Conservation (phyloP, 495 filamentous ascomycete species). For the Hypoxylon cercidicola region DNA sequence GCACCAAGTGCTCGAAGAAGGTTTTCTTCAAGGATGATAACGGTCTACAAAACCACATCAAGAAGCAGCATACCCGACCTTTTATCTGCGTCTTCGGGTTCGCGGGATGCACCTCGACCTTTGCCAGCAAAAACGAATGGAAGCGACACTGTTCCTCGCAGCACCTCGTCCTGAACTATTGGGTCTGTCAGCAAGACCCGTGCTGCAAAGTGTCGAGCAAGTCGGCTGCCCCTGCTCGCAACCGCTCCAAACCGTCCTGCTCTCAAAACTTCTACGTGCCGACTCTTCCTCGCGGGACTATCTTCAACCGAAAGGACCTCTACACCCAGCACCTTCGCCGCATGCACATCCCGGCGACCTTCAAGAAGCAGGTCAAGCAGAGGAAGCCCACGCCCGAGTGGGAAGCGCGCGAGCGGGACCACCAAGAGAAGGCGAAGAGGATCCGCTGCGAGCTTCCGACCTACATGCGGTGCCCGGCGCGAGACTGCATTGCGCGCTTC, state of each 20-base stretch:
- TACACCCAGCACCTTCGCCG: conserved; percentile 89
- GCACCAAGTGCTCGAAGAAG: conserved; percentile 41
- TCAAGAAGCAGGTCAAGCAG: conserved; percentile 54
- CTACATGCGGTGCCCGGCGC: conserved; percentile 71
- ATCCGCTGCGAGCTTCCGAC: conserved; percentile 69
- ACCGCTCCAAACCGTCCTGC: conserved; percentile 42
- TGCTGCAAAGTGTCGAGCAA: conserved; percentile 61
- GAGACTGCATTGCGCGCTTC: conserved; percentile 67
- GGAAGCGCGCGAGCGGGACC: conserved; percentile 55
- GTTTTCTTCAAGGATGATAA: conserved; percentile 52
- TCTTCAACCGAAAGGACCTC: conserved; percentile 93
- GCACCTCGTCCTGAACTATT: conserved; percentile 82
- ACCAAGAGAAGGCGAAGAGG: conserved; percentile 68
- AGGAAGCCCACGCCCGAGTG: conserved; percentile 50
- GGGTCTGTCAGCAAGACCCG: conserved; percentile 76
- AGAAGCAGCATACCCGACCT: conserved; percentile 66
- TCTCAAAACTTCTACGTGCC: conserved; percentile 33
- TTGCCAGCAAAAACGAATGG: conserved; percentile 62
- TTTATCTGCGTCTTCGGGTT: conserved; percentile 80
- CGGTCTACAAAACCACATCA: conserved; percentile 59
- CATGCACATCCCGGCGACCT: conserved; percentile 72
- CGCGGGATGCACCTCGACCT: conserved; percentile 38
- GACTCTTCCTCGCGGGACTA: conserved; percentile 58
- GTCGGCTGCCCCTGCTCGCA: conserved; percentile 15
- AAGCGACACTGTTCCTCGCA: conserved; percentile 87